Base-by-base conservation (phyloP, 108 stramenopile species). In the Skeletonema grethae region DNA sequence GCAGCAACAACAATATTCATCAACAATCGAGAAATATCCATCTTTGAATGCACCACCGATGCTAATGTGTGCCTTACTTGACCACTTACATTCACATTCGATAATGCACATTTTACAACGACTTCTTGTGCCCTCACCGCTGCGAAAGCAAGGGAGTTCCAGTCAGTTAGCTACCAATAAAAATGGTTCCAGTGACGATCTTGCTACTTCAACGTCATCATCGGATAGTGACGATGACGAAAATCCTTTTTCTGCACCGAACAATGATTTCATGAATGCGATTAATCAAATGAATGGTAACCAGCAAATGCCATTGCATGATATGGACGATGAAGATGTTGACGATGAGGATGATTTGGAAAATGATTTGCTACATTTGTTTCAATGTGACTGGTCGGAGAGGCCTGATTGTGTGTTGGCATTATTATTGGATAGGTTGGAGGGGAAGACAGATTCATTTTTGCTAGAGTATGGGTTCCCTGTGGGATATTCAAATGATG, bases 101-200 rank as follows among this genome's bases (percentile, higher is more conserved):
- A 86, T 98, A 8, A 93, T 96, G 94, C 96, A 97, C 75, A 91
- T 98, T 61, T 87, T 95, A 12, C 93, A 97, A 81, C 80, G 93
- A 30, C 76, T 98, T 11, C 61, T 98, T 67, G 43, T 96, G 67
- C 97, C 97, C 15, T 86, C 92, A 63, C 85, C 78, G 5, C 81
- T 82, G 22, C 45, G 82, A 18, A 68, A 41, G 77, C 86, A 57
- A 65, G 45, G 38, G 65, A 59, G 36, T 16, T 53, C 50, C 66
- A 75, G 57, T 28, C 25, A 28, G 25, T 28, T 28, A 1, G 11
- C 20, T n/a, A 10, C 25, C 12, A 29, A 13, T 31, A 61, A 22
- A n/a, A 53, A 53, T 56, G 69, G 70, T 28, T 32, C 32, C 7
- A 57, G 34, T n/a, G 25, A 41, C 11, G 15, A 8, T 55, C 24